Evolutionary conservation across 2,329 filamentous ascomycete genomes (phyloP).

Genomic region (Curvularia sp.): DNA sequence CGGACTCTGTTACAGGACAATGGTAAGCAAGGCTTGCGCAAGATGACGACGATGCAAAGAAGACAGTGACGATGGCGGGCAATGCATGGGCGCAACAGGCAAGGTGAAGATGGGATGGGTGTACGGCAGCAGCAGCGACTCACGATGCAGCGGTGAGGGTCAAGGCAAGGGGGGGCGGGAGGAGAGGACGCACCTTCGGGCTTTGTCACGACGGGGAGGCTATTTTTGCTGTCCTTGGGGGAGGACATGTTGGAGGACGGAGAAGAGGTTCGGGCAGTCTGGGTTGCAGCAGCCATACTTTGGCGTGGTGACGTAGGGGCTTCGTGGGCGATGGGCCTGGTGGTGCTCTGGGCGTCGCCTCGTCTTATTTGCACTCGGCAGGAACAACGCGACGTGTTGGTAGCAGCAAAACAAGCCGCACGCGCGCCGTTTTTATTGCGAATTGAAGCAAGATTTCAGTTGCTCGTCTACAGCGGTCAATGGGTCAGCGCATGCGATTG

Average conservation of each 20-base stretch:
- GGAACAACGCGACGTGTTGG: constrained; percentile 25
- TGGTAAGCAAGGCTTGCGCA: constrained; percentile 30
- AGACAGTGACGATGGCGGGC: neutral
- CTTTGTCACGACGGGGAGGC: constrained; percentile 41
- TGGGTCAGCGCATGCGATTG: constrained; percentile 23
- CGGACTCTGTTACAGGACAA: constrained; percentile 29
- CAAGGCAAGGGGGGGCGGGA: constrained; percentile 4
- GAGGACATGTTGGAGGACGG: constrained; percentile 50
- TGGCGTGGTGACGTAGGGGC: constrained; percentile 47
- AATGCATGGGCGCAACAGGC: constrained; percentile 21
- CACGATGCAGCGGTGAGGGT: constrained; percentile 4
- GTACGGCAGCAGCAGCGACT: neutral
- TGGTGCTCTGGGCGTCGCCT: constrained; percentile 29
- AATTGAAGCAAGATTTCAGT: neutral
- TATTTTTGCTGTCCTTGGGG: constrained; percentile 48
- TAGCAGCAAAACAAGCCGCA: constrained; percentile 20
- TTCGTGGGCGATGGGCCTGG: constrained; percentile 39
- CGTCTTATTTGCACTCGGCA: constrained; percentile 32
- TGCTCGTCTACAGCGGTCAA: neutral
- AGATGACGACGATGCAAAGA: constrained; percentile 13
- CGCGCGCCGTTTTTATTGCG: constrained; percentile 14
- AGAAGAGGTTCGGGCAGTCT: constrained; percentile 45
- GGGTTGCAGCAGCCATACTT: constrained; percentile 47
- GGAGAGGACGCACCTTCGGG: constrained; percentile 43
- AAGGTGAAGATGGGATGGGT: neutral